These are phyloP conservation scores for Flueggea neowawraea DNA, from an alignment of 441 rosid genomes.

Conservation along the genomic window DNA sequence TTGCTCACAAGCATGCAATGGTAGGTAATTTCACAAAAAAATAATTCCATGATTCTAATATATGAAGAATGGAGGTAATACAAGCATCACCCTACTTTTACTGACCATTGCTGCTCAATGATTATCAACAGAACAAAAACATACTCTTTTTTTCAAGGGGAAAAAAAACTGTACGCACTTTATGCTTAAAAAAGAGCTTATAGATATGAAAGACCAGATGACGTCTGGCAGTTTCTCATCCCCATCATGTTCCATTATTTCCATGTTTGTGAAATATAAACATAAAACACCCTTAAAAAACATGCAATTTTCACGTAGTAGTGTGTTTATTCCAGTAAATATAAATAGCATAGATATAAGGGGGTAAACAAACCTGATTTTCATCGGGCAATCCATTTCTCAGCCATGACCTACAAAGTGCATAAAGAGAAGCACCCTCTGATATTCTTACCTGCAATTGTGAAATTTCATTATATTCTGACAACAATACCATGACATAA, in stretches of 20 bases:
- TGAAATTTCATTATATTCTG: constrained; percentile 8
- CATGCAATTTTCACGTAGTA: too few species aligned
- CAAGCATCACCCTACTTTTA: neutral
- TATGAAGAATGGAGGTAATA: neutral
- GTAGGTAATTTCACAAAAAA: neutral
- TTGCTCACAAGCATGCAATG: neutral
- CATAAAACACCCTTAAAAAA: neutral
- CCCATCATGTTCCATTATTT: too few species aligned
- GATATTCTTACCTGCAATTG: constrained; percentile 56
- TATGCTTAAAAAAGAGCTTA: too few species aligned
- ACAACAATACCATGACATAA: neutral
- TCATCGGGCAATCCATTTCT: constrained; percentile 80
- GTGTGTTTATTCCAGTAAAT: neutral
- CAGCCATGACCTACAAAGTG: constrained; percentile 91
- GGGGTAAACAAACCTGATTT: constrained; percentile 45
- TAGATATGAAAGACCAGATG: too few species aligned
- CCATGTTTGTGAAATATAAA: neutral
- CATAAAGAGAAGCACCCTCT: constrained; percentile 71
- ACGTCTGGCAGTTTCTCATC: too few species aligned
- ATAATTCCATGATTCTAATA: constrained; percentile 5
- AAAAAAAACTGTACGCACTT: too few species aligned
- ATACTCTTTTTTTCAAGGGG: too few species aligned
- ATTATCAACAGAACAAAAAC: too few species aligned
- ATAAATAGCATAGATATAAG: too few species aligned
- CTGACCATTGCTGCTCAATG: neutral